Evolutionary conservation across 306 rosid genomes (phyloP).

Genomic region (Fragaria ananassa): DNA sequence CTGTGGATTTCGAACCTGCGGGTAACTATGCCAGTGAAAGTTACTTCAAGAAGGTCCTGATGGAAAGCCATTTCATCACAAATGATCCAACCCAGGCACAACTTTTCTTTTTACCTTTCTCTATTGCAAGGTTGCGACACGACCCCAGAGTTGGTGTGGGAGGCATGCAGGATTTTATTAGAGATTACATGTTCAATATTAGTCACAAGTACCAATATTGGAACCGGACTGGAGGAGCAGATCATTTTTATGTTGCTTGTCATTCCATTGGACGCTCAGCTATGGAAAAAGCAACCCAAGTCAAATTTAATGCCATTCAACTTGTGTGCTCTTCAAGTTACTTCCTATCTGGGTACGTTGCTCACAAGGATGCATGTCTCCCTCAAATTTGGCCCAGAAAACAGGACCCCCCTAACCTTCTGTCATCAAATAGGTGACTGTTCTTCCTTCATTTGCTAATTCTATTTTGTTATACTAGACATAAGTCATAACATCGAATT

Average conservation of each 20-base stretch:
- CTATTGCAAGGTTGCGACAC: slow-evolving; percentile 69
- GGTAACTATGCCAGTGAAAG: slow-evolving; percentile 92
- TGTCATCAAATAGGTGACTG: slow-evolving; percentile 51
- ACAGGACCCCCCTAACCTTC: slow-evolving; percentile 48
- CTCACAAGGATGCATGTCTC: slow-evolving; percentile 71
- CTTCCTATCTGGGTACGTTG: slow-evolving; percentile 47
- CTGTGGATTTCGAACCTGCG: slow-evolving; percentile 53
- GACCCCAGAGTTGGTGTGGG: slow-evolving; percentile 65
- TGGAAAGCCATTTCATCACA: slow-evolving; percentile 63
- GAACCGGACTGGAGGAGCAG: slow-evolving; percentile 69
- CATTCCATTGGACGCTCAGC: slow-evolving; percentile 76
- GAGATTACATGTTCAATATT: slow-evolving; percentile 53
- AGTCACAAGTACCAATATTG: slow-evolving; percentile 59
- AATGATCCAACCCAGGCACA: slow-evolving; percentile 55
- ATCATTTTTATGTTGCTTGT: slow-evolving; percentile 82
- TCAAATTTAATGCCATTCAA: slow-evolving; percentile 62
- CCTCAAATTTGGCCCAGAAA: slow-evolving; percentile 84
- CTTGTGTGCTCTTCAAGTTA: slow-evolving; percentile 79
- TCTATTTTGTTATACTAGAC: not conserved
- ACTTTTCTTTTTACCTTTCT: slow-evolving; percentile 81
- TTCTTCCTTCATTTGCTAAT: not conserved
- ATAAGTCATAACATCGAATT: not conserved
- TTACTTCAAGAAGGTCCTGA: slow-evolving; percentile 66
- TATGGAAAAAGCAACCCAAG: slow-evolving; percentile 58
- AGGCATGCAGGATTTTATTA: slow-evolving; percentile 59